Percentiles rank a stretch among this genome's conserved stretches.
These are phyloP conservation scores for Sordariomycetes sp. DNA, from an alignment of 2,329 filamentous ascomycete genomes.

Conservation along the genomic window DNA sequence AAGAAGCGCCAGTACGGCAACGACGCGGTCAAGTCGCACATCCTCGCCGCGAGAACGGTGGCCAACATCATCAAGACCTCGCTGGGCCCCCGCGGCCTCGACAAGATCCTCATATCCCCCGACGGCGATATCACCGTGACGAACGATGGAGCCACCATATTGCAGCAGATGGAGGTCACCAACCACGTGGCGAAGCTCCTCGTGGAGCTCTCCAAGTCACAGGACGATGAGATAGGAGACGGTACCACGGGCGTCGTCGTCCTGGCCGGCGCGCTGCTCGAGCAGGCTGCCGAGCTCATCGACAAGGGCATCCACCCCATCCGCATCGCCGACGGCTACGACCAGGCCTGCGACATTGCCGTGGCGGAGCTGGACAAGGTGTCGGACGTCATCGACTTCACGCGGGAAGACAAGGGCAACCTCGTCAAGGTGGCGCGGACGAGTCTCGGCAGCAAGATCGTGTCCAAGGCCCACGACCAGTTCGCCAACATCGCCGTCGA, in stretches of 20 bases:
- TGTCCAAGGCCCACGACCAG: conserved; percentile 96
- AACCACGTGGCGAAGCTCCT: conserved; percentile 97
- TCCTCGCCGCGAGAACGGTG: conserved; percentile 89
- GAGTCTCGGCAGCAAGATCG: conserved; percentile 95
- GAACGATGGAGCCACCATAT: conserved; percentile 95
- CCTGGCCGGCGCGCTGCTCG: conserved; percentile 81
- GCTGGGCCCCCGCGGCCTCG: conserved; percentile 84
- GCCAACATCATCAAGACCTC: conserved; percentile 97
- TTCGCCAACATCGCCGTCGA: conserved; percentile 97
- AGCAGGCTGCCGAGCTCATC: conserved; percentile 94
- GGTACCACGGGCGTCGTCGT: conserved; percentile 97
- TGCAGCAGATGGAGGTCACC: conserved; percentile 96
- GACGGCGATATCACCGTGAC: conserved; percentile 99
- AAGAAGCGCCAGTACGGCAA: conserved; percentile 96
- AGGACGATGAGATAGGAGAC: conserved; percentile 97
- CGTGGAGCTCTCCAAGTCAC: conserved; percentile 94
- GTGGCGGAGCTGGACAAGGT: conserved; percentile 87
- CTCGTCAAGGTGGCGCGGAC: conserved; percentile 91
- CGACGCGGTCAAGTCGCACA: conserved; percentile 96
- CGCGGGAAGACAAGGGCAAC: conserved; percentile 66
- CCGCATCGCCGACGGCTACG: conserved; percentile 94
- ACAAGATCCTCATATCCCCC: conserved; percentile 98
- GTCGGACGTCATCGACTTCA: conserved; percentile 81
- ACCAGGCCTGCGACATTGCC: conserved; percentile 93
- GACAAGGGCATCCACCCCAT: conserved; percentile 99